phyloP scores from a whole-genome alignment of 163 green algal genomes.

The Coccomyxa subellipsoidea region DNA sequence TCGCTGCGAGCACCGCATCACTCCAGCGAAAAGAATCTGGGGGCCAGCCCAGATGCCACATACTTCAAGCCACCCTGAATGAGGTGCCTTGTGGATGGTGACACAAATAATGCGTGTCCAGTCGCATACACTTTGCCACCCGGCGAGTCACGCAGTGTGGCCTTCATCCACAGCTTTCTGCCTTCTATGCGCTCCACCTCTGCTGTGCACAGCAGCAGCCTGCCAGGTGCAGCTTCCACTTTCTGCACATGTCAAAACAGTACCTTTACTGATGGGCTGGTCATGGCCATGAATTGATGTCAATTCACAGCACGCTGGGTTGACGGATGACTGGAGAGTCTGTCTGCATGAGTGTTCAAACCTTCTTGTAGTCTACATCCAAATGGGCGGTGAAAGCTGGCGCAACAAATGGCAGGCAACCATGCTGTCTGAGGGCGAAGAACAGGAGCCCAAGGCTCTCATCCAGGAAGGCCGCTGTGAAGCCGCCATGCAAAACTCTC shows the following conservation, averaged over 20 bases:
- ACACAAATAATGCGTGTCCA: slow-evolving; percentile 53
- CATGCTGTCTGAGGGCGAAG: slow-evolving; percentile 30
- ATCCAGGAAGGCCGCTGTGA: slow-evolving; percentile 60
- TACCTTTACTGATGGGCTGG: not conserved
- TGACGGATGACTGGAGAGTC: not conserved
- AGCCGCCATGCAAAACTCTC: slow-evolving; percentile 28
- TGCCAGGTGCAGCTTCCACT: slow-evolving; percentile 34
- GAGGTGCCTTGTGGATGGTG: slow-evolving; percentile 33
- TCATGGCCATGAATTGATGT: not conserved
- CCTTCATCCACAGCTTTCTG: slow-evolving; percentile 56
- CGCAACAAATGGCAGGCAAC: slow-evolving; percentile 40
- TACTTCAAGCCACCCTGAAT: slow-evolving; percentile 42
- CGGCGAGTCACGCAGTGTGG: slow-evolving; percentile 23
- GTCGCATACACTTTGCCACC: slow-evolving; percentile 47
- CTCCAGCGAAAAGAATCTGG: not conserved
- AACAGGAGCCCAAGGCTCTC: slow-evolving; percentile 55
- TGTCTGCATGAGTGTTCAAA: not conserved
- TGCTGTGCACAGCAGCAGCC: slow-evolving; percentile 41
- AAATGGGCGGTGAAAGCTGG: slow-evolving; percentile 54
- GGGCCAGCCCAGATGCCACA: slow-evolving; percentile 9
- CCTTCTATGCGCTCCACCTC: slow-evolving; percentile 53
- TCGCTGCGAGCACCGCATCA: no score
- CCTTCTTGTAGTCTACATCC: slow-evolving; percentile 44
- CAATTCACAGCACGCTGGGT: not conserved
- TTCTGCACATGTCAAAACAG: slow-evolving; percentile 21